A percentile compares a stretch with the other conserved stretches of the same genome.
phyloP scores from a whole-genome alignment of 495 filamentous ascomycete species.

The Talaromyces liani region DNA sequence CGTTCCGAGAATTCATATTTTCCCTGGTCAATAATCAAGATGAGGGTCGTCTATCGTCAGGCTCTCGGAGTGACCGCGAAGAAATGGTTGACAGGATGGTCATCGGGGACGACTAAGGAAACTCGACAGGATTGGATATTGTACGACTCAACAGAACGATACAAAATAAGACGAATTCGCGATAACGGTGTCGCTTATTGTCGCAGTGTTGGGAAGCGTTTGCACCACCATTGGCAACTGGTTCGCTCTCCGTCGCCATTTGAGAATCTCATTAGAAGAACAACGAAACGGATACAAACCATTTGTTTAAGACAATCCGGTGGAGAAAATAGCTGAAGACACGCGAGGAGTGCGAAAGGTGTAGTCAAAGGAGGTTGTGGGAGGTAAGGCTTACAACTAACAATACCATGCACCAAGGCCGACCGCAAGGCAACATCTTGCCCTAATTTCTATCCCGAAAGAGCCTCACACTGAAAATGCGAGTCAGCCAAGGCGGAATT shows the following conservation, averaged over 20 bases:
- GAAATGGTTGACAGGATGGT: background rate
- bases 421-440: background rate
- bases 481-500: background rate
- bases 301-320: too few species aligned
- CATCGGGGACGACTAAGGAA: background rate
- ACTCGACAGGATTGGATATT: background rate
- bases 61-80: background rate
- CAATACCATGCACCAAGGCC: background rate
- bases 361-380: background rate
- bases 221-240: background rate
- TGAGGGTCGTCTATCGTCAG: background rate
- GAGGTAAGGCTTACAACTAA: background rate
- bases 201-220: background rate
- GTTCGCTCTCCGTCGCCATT: background rate
- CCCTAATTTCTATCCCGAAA: background rate
- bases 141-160: background rate
- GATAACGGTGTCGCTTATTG: background rate
- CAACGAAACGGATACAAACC: background rate
- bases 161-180: background rate
- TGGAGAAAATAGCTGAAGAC: too few species aligned
- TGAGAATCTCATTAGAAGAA: background rate
- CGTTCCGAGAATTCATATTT: too few species aligned
- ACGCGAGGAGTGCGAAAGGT: too few species aligned
- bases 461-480: background rate
- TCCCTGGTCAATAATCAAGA: background rate